A percentile compares a stretch with the other conserved stretches of the same genome.
These are phyloP conservation scores for Corymbia calophylla DNA, from an alignment of 441 rosid genomes.

Conservation along the genomic window DNA sequence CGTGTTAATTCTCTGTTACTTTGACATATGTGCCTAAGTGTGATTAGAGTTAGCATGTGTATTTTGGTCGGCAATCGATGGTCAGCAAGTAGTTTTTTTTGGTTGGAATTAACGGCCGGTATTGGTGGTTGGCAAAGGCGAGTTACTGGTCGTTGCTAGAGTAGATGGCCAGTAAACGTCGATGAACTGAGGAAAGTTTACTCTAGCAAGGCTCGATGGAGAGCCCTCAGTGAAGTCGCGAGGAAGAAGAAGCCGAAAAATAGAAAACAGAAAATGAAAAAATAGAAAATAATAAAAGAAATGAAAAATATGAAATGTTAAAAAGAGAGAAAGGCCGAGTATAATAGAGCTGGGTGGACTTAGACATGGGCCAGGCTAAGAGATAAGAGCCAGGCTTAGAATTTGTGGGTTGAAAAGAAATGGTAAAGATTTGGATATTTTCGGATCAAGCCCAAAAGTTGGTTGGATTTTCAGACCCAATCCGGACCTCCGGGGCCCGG, in stretches of 20 bases:
- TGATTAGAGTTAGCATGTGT: not conserved
- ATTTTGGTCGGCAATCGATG: not conserved
- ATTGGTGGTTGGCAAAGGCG: not conserved
- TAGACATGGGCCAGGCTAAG: not conserved
- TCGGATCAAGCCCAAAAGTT: not conserved
- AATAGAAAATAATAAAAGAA: not conserved
- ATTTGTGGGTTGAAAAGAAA: not conserved
- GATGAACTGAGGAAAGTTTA: not conserved
- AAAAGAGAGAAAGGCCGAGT: not conserved
- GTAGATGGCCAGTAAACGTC: not conserved
- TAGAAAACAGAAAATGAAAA: not conserved
- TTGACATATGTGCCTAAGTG: not conserved
- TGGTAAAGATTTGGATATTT: not conserved
- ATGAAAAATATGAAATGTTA: not conserved
- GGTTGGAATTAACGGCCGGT: not conserved
- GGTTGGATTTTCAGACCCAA: not conserved
- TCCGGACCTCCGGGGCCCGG: rapidly evolving
- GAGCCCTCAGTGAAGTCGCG: not conserved
- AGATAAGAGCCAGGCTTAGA: not conserved
- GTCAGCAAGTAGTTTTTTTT: not conserved
- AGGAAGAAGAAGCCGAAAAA: not conserved
- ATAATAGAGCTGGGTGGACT: not conserved
- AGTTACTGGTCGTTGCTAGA: not conserved
- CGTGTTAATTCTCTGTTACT: not conserved
- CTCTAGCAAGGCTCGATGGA: not conserved